A percentile compares a stretch with the other conserved stretches of the same genome.
phyloP scores from a whole-genome alignment of 805 yeast species.

The Zygotorulaspora sp. region DNA sequence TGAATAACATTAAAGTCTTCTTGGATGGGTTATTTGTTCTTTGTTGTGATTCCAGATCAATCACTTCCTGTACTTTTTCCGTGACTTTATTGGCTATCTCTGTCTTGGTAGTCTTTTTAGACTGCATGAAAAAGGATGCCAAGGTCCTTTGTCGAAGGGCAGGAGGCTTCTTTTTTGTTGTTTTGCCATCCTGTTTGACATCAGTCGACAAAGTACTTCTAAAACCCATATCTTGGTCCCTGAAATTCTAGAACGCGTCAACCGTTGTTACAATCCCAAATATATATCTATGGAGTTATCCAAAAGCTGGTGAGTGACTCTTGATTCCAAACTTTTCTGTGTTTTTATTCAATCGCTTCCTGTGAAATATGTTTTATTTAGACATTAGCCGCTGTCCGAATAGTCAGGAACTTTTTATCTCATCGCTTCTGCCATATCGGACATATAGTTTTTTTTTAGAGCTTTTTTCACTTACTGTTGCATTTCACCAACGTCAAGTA shows the following conservation, averaged over 20 bases:
- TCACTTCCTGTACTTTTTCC: not conserved
- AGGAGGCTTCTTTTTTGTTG: conserved; percentile 3
- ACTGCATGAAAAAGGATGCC: conserved; percentile 5
- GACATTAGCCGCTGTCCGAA: not conserved
- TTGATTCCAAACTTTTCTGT: no score
- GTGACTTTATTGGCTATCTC: not conserved
- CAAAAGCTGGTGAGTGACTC: no score
- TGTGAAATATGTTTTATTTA: not conserved
- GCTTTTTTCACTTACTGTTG: not conserved
- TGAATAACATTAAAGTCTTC: conserved; percentile 16
- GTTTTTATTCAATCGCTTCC: not conserved
- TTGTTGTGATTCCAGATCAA: not conserved
- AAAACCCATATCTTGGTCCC: no score
- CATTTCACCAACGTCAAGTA: no score
- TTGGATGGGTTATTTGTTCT: not conserved
- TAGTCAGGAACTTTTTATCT: not conserved
- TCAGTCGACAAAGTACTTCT: not conserved
- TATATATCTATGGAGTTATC: no score
- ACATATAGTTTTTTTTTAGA: not conserved
- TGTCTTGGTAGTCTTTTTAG: not conserved
- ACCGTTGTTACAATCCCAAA: no score
- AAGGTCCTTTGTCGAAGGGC: conserved; percentile 10
- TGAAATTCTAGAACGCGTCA: no score
- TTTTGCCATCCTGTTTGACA: conserved; percentile 1
- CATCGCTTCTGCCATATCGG: not conserved